Evolutionary conservation across 2,329 filamentous ascomycete species (phyloP).

Genomic region (Ciborinia camelliae): DNA sequence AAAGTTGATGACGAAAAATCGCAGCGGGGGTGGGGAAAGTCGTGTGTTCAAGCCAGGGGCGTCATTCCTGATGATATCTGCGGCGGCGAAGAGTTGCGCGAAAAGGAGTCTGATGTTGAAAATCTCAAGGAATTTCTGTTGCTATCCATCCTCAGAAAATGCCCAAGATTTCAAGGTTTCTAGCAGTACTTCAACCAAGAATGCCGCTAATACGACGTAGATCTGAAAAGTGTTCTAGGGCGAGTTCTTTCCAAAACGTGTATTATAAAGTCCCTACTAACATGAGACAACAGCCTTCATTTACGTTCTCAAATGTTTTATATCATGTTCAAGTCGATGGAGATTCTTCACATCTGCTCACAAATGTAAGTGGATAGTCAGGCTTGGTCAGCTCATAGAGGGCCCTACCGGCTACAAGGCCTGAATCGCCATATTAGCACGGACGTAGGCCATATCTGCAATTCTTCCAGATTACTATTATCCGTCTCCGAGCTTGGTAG

Average conservation of each 20-base stretch:
- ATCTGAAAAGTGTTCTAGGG: neutral
- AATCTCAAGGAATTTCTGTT: neutral
- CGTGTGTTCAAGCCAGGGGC: neutral
- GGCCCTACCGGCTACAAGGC: neutral
- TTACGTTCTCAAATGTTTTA: neutral
- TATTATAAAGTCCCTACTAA: neutral
- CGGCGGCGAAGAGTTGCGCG: neutral
- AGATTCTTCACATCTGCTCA: neutral
- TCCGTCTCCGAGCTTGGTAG: neutral
- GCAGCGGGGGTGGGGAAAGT: neutral
- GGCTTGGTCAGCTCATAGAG: conserved; percentile 2
- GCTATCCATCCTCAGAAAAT: neutral
- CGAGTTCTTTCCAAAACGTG: neutral
- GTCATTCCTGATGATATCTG: neutral
- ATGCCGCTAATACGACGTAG: neutral
- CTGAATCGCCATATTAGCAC: neutral
- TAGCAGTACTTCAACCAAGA: neutral
- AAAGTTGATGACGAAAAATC: conserved; percentile 3
- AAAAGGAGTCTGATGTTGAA: neutral
- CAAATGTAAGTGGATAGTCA: neutral
- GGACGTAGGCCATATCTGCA: neutral
- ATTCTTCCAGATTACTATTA: neutral
- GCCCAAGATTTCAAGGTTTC: neutral
- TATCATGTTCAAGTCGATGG: neutral
- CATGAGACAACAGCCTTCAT: neutral